Evolutionary conservation across 2,329 filamentous ascomycete species (phyloP).

Genomic region (Pseudocercospora cruenta): DNA sequence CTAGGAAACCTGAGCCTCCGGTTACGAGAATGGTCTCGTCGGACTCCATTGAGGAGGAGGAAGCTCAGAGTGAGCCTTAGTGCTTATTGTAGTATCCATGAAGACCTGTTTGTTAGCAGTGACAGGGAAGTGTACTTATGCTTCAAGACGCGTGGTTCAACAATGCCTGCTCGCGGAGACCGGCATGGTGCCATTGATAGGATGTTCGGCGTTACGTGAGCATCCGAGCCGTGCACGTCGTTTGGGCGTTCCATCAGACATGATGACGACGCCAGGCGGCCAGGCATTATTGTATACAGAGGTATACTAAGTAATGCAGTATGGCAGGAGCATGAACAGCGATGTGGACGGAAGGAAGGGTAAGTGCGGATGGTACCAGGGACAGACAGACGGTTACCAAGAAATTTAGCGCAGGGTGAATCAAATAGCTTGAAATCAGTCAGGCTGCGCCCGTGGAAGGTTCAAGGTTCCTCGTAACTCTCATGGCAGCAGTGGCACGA

Average conservation of each 20-base stretch:
- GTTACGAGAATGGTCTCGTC: conserved; percentile 47
- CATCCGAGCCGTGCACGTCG: background rate
- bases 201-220: background rate
- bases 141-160: background rate
- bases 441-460: no score
- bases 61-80: background rate
- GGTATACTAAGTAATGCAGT: no score
- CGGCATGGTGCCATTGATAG: background rate
- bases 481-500: no score
- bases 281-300: background rate
- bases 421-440: no score
- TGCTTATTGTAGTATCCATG: background rate
- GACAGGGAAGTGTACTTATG: background rate
- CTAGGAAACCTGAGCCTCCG: conserved; percentile 55
- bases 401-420: no score
- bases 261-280: background rate
- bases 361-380: no score
- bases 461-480: background rate
- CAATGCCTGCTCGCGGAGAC: background rate
- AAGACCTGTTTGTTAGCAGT: background rate
- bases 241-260: background rate
- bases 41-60: conserved; percentile 1
- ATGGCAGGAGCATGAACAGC: no score
- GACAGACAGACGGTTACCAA: no score
- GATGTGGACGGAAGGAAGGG: no score